Evolutionary conservation across 495 filamentous ascomycete genomes (phyloP), one percentile per base, ranked within the genome.

Genomic region (Choiromyces venosus): DNA sequence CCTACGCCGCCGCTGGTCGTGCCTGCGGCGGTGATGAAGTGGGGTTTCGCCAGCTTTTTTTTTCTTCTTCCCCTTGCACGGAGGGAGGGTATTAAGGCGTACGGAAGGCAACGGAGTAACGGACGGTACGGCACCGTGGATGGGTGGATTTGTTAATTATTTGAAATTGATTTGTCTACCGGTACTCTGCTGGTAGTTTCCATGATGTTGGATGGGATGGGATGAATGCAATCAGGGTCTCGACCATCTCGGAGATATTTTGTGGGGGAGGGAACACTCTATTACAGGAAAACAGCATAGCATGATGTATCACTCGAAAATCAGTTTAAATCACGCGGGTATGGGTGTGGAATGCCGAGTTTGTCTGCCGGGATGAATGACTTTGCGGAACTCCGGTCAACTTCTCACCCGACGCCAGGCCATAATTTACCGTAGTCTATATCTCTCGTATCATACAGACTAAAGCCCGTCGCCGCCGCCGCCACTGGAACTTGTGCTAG

Each of bases 281-380:
- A n/a, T n/a, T n/a, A n/a, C n/a, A n/a, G n/a, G n/a, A n/a, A n/a
- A n/a, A n/a, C n/a, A n/a, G n/a, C n/a, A n/a, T n/a, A 25, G 9
- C 46, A 56, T 29, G n/a, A 56, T 29, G 46, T 56, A 56, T 56
- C 46, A 56, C 46, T 56, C 46, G 46, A n/a, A n/a, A n/a, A n/a
- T n/a, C n/a, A n/a, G n/a, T n/a, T n/a, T 56, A 6, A 52, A 29
- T 29, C 46, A 56, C n/a, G n/a, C n/a, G 46, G n/a, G n/a, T 10
- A 29, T 25, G 1, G 9, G 21, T 6, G 3, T n/a, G 10, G 0
- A 25, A 21, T 25, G 9, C 46, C 40, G 2, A 56, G 21, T 56
- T 25, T 56, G 2, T 1, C 12, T 19, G 5, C 19, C 19, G 19
- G 4, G 42, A 21, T 9, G 38, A 12, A 10, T 19, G 18, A 18